A percentile compares a stretch with the other conserved stretches of the same genome.
Evolutionary conservation across 2,329 filamentous ascomycete genomes (phyloP).

Genomic region (Exophiala mesophila): DNA sequence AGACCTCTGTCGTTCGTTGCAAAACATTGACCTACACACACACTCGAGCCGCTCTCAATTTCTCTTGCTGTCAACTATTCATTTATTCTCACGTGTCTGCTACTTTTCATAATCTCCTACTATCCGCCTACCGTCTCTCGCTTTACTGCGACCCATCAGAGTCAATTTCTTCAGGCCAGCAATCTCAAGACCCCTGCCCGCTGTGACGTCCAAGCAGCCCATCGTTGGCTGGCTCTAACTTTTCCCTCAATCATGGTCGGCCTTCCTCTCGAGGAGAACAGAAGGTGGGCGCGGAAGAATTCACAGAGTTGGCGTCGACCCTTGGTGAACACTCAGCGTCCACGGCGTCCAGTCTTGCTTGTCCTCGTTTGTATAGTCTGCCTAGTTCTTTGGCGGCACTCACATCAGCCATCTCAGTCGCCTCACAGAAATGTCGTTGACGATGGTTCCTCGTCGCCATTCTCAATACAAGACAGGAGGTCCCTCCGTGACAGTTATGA

Average conservation of each 20-base stretch:
- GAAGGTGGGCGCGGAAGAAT: conserved; percentile 11
- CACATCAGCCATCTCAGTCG: conserved; percentile 4
- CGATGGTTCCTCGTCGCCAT: background rate
- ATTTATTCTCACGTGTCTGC: background rate
- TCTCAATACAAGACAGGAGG: conserved; percentile 6
- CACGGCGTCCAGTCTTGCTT: conserved; percentile 7
- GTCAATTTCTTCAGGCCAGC: no score
- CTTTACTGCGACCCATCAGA: no score
- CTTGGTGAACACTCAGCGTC: conserved; percentile 4
- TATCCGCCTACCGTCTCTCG: background rate
- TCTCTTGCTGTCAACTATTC: background rate
- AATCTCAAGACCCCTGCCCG: no score
- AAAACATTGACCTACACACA: background rate
- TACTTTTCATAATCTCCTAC: background rate
- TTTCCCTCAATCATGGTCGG: conserved; percentile 8
- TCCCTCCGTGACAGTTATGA: conserved; percentile 10
- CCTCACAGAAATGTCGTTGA: conserved; percentile 5
- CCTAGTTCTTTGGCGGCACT: conserved; percentile 9
- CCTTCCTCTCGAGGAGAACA: conserved; percentile 6
- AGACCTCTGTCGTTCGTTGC: background rate
- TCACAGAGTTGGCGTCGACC: conserved; percentile 13
- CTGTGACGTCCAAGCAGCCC: no score
- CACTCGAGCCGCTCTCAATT: conserved; percentile 4
- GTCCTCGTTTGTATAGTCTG: conserved; percentile 9
- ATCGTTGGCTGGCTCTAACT: no score